Conservation (phyloP, 2,329 filamentous ascomycete species). For the Ophiostoma quercus region DNA sequence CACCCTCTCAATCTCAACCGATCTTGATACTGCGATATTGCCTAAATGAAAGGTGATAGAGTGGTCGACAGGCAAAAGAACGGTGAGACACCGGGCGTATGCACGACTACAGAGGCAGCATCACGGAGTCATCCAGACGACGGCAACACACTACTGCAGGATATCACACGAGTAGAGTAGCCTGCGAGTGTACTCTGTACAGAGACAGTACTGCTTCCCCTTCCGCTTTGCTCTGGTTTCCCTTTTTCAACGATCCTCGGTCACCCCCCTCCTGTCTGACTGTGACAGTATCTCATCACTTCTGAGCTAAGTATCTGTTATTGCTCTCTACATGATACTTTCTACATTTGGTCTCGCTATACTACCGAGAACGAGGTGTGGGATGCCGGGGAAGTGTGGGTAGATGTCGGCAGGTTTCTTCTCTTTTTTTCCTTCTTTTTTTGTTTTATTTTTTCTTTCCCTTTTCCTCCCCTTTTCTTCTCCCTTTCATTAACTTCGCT, state of each 20-base stretch:
- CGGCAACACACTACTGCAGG: slow-evolving; percentile 1
- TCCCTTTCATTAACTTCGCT: not conserved
- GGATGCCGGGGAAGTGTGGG: slow-evolving; percentile 5
- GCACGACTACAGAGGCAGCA: not conserved
- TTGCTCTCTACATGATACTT: not conserved
- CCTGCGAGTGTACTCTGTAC: not conserved
- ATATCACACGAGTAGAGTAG: not conserved
- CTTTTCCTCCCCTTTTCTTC: not conserved
- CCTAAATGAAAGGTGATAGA: not conserved
- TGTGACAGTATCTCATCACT: not conserved
- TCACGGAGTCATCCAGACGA: not conserved
- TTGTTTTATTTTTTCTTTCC: not conserved
- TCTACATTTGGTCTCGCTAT: not conserved
- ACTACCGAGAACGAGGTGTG: not conserved
- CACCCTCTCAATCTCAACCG: not conserved
- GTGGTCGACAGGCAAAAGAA: too few relatives aligned
- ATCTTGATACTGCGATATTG: not conserved
- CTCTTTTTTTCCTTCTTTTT: too few relatives aligned
- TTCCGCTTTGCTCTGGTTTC: not conserved
- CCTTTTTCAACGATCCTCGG: not conserved
- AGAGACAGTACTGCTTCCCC: not conserved
- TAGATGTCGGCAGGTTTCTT: not conserved
- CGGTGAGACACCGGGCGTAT: slow-evolving; percentile 4
- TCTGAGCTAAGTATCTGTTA: not conserved
- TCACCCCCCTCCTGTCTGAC: not conserved